Evolutionary conservation across 345 rosid genomes (phyloP), one percentile per base, ranked within the genome.

Genomic region (Eutrema japonicum): DNA sequence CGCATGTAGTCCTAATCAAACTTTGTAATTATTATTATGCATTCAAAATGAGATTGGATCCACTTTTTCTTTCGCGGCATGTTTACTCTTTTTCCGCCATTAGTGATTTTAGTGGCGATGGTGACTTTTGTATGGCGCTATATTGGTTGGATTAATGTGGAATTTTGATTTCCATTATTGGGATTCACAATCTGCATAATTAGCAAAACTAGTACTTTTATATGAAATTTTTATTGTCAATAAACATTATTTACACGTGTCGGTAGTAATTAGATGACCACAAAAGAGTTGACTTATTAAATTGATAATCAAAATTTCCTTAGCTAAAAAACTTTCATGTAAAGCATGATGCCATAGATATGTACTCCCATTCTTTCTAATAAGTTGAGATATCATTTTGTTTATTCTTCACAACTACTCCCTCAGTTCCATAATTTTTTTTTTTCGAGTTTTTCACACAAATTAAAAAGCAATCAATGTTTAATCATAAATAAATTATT

Each of bases 191-290:
- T 54, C 2, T 11, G 13, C 32, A 56, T 38, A 13, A 29, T 55
- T 18, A 37, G 11, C 4, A 12, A 66, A 48, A 50, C 9, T 22
- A 32, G 62, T 57, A 30, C 10, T 30, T 18, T 9, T 9, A 12
- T 29, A 55, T 2, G 10, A 7, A 64, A 36, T 10, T 35, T 1
- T 35, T 33, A 53, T 73, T 49, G 64, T 73, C 42, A 58, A 63
- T 11, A 30, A 32, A 51, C 56, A 60, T 43, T 22, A 42, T 60
- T 75, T 68, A 68, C 78, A 75, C 73, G 73, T 68, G 78, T 68
- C 49, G 27, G 11, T 38, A 47, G 18, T 30, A 27, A 65, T 35
- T 27, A 47, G 22, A 65, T 74, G 68, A 22, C 27, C 69, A 60
- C 40, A 33, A 55, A 32, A 16, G 7, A 36, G 70, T 69, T 62